A percentile compares a stretch with the other conserved stretches of the same genome.
Conservation (phyloP, 805 yeast genomes). For the Sungouiella thailandica region DNA sequence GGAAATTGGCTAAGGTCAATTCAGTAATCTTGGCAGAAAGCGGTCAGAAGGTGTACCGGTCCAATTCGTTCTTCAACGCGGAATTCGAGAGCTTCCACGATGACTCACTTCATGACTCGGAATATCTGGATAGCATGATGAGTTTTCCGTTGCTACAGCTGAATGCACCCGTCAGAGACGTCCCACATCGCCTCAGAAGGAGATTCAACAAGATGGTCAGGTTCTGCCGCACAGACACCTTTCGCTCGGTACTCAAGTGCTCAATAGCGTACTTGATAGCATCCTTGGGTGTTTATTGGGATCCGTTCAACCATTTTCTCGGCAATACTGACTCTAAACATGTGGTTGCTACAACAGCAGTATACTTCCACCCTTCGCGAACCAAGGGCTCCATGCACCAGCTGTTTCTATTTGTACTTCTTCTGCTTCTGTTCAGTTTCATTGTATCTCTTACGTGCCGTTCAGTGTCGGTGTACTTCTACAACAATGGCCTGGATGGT, state of each 20-base stretch:
- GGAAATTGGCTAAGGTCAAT: constrained; percentile 14
- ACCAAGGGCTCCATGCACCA: constrained; percentile 79
- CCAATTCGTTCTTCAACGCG: constrained; percentile 23
- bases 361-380: constrained; percentile 79
- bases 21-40: constrained; percentile 37
- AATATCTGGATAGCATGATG: constrained; percentile 8
- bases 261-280: constrained; percentile 71
- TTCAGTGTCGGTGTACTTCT: constrained; percentile 43
- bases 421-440: constrained; percentile 51
- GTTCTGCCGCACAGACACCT: constrained; percentile 13
- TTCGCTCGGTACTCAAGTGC: constrained; percentile 50
- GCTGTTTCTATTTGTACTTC: constrained; percentile 55
- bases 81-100: constrained; percentile 21
- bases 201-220: neutral
- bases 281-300: constrained; percentile 63
- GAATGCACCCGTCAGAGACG: neutral
- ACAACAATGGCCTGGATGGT: constrained; percentile 41
- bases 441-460: constrained; percentile 49
- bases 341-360: constrained; percentile 76
- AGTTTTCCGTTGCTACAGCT: constrained; percentile 3
- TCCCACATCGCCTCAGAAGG: neutral
- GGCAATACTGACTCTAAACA: constrained; percentile 75
- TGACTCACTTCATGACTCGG: constrained; percentile 12
- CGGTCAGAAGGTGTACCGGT: constrained; percentile 35
- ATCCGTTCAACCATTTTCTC: constrained; percentile 43